Base-by-base conservation (phyloP, 129 eudicot species). In the Arctium lappa region DNA sequence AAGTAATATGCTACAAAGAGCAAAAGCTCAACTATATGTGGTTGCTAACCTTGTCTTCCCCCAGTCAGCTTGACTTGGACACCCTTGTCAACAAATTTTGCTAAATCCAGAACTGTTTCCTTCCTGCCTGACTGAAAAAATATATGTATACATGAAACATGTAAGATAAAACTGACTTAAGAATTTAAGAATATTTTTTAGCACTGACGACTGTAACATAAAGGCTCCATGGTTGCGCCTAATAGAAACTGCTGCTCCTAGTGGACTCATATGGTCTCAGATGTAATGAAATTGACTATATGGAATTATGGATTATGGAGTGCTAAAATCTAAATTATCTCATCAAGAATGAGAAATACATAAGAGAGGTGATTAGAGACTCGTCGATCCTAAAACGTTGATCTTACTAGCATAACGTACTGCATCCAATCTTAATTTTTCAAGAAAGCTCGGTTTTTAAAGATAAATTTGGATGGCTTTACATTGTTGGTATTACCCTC, bases 1-100 rank as follows among this genome's bases (percentile, higher is more conserved):
- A 16, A 65, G 53, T 75, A 44, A 42, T 71, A 76, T 44, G 65
- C 31, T 72, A 62, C 11, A 13, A 63, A 74, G 72, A 18, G 22
- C 36, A 6, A 34, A 39, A 74, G 8, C 32, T 62, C 12, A 77
- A 31, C 16, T 81, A 83, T 22, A 40, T 36, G 46, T 63, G 16
- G 73, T 29, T 36, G 62, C 89, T 60, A 18, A 93, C 99, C 99
- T 93, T 93, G 98, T 62, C 99, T 93, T 85, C 99, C 99, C 53
- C 99, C 99, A 37, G 99, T 95, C 74, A 95, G 99, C 89, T 95
- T 95, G 76, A 95, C 99, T 89, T 95, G 99, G 84, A 95, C 99
- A 72, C 98, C 98, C 91, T 95, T 95, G 90, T 95, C 99, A 42
- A 95, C 98, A 81, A 95, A 95, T 75, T 95, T 95, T 44, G 99